A percentile compares a stretch with the other conserved stretches of the same genome.
Conservation (phyloP, 768 basidiomycete genomes). For the Rhodosporidiobolus sp. region DNA sequence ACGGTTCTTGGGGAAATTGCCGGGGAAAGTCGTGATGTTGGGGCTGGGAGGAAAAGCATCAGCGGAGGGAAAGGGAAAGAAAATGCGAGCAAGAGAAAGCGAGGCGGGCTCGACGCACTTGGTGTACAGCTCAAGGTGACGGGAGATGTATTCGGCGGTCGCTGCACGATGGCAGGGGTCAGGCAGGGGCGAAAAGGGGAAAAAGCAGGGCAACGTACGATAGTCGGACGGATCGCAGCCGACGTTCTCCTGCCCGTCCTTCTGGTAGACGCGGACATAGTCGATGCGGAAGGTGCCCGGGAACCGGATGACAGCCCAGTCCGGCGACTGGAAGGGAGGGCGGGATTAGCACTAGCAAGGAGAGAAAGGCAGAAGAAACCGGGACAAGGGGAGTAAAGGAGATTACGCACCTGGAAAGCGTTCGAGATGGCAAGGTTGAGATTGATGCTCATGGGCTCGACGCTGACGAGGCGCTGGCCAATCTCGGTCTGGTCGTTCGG, state of each 20-base stretch:
- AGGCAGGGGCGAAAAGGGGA: background rate
- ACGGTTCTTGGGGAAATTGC: constrained; percentile 15
- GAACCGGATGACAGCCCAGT: constrained; percentile 69
- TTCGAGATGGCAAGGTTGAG: constrained; percentile 65
- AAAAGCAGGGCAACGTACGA: constrained; percentile 45
- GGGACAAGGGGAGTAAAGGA: background rate
- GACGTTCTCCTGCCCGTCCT: constrained; percentile 58
- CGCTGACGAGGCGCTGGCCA: constrained; percentile 65
- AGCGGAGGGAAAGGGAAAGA: background rate
- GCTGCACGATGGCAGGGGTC: constrained; percentile 45
- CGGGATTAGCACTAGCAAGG: no score
- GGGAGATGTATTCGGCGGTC: constrained; percentile 64
- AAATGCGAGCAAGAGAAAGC: background rate
- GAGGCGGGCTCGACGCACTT: constrained; percentile 9
- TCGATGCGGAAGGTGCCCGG: constrained; percentile 55
- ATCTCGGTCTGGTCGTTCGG: constrained; percentile 62
- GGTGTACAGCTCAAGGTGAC: constrained; percentile 45
- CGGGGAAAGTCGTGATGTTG: constrained; percentile 2
- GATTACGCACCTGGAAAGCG: constrained; percentile 60
- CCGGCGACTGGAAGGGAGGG: constrained; percentile 47
- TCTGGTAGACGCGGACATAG: constrained; percentile 50
- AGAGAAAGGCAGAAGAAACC: background rate
- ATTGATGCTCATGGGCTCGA: constrained; percentile 86
- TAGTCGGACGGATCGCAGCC: constrained; percentile 73
- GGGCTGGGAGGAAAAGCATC: background rate